A percentile compares a stretch with the other conserved stretches of the same genome.
Conservation (phyloP, 2,329 filamentous ascomycete genomes). For the Trichoderma endophyticum region DNA sequence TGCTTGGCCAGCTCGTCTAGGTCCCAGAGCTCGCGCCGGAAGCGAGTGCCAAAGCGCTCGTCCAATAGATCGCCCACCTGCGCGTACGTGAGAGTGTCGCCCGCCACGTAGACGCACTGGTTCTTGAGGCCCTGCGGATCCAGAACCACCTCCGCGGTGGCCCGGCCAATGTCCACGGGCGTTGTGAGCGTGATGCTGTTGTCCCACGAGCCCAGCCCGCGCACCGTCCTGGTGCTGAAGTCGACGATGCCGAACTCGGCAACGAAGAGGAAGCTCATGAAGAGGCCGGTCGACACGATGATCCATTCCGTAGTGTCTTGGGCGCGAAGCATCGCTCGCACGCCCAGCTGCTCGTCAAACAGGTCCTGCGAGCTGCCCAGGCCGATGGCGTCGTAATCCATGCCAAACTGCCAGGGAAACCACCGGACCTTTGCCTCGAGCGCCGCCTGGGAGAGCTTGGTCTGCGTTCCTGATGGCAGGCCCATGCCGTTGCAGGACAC, state of each 20-base stretch:
- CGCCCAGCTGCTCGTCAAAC: conserved; percentile 65
- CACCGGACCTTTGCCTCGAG: conserved; percentile 50
- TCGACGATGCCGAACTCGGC: conserved; percentile 61
- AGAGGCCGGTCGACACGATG: conserved; percentile 66
- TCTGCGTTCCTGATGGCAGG: conserved; percentile 51
- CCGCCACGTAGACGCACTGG: conserved; percentile 56
- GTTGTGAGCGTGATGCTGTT: conserved; percentile 61
- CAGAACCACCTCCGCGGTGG: conserved; percentile 56
- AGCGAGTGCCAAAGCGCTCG: conserved; percentile 34
- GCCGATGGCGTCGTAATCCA: conserved; percentile 66
- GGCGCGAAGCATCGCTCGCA: conserved; percentile 48
- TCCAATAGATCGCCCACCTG: conserved; percentile 53
- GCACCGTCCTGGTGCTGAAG: conserved; percentile 38
- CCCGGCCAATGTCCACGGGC: conserved; percentile 59
- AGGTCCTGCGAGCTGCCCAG: conserved; percentile 57
- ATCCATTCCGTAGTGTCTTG: conserved; percentile 50
- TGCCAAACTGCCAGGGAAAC: conserved; percentile 72
- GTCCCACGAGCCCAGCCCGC: conserved; percentile 60
- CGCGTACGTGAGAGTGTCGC: conserved; percentile 60
- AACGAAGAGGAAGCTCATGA: conserved; percentile 68
- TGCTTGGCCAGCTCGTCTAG: conserved; percentile 43
- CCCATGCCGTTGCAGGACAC: conserved; percentile 62
- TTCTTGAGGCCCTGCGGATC: conserved; percentile 34
- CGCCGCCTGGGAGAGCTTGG: conserved; percentile 55
- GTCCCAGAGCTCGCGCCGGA: conserved; percentile 51